Evolutionary conservation across 75 land plant genomes (phyloP).

Genomic region (Chamaecyparis obtusa): DNA sequence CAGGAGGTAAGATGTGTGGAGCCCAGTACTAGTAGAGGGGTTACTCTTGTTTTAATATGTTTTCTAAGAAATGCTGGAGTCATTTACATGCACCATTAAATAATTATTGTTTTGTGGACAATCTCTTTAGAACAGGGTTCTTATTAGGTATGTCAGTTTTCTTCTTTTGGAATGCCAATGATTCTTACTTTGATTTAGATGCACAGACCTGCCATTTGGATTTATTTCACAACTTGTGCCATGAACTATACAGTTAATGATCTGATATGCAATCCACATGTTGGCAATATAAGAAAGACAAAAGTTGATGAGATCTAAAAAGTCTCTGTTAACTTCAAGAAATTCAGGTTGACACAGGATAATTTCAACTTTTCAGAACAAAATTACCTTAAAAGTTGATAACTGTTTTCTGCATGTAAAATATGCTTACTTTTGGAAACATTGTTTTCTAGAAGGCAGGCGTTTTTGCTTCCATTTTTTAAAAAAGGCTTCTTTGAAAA

Average conservation of each 20-base stretch:
- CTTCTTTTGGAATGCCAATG: neutral
- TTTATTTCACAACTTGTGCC: neutral
- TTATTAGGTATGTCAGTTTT: neutral
- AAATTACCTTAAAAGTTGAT: neutral
- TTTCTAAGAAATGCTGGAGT: neutral
- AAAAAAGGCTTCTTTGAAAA: neutral
- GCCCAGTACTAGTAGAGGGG: neutral
- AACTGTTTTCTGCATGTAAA: neutral
- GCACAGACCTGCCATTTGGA: neutral
- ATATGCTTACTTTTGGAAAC: neutral
- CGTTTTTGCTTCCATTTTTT: neutral
- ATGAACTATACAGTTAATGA: neutral
- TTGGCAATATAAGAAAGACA: neutral
- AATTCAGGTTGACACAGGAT: neutral
- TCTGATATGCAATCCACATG: neutral
- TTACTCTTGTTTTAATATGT: neutral
- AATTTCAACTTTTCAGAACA: neutral
- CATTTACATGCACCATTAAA: neutral
- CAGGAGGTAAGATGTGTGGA: constrained; percentile 58
- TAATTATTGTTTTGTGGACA: neutral
- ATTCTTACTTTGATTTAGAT: neutral
- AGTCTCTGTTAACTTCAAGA: neutral
- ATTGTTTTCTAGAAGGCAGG: neutral
- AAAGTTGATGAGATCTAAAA: neutral
- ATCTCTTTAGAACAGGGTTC: neutral